Conservation (phyloP, 2,329 filamentous ascomycete species). For the Cryphonectria nitschkei region DNA sequence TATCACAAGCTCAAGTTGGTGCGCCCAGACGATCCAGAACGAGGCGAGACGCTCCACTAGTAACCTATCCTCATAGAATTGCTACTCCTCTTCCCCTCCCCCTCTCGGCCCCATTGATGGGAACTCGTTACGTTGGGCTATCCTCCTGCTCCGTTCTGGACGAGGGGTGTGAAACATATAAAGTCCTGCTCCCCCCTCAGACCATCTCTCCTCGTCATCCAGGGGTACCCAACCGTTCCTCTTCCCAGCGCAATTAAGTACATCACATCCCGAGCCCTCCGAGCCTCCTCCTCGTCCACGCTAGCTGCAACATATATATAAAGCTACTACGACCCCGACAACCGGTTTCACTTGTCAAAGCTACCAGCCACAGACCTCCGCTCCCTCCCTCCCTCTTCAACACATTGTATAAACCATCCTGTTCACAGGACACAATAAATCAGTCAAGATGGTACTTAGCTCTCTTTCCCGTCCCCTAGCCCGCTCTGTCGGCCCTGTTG, state of each 20-base stretch:
- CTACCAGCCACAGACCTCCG: not conserved
- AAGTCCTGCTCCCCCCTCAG: slow-evolving; percentile 23
- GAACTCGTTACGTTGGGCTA: not conserved
- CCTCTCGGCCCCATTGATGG: not conserved
- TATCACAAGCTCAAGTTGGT: not conserved
- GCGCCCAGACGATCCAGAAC: slow-evolving; percentile 4
- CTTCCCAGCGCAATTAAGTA: not conserved
- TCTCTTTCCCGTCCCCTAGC: slow-evolving; percentile 31
- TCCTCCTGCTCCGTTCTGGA: not conserved
- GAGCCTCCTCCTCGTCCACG: not conserved
- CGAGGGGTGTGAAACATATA: slow-evolving; percentile 15
- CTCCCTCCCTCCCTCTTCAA: not conserved
- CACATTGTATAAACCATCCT: slow-evolving; percentile 2
- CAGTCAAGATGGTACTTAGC: slow-evolving; percentile 33
- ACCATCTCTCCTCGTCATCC: not conserved
- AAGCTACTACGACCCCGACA: slow-evolving; percentile 1
- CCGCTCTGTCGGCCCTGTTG: slow-evolving; percentile 30
- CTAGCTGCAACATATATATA: slow-evolving; percentile 22
- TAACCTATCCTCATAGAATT: not conserved
- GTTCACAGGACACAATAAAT: slow-evolving; percentile 3
- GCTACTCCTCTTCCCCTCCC: not conserved
- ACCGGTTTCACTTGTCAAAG: no score
- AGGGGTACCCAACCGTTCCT: slow-evolving; percentile 11
- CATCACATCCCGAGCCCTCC: slow-evolving; percentile 20
- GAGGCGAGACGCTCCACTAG: slow-evolving; percentile 12